phyloP scores from a whole-genome alignment of 2,329 filamentous ascomycete genomes.

The Sporothrix variecibatus region DNA sequence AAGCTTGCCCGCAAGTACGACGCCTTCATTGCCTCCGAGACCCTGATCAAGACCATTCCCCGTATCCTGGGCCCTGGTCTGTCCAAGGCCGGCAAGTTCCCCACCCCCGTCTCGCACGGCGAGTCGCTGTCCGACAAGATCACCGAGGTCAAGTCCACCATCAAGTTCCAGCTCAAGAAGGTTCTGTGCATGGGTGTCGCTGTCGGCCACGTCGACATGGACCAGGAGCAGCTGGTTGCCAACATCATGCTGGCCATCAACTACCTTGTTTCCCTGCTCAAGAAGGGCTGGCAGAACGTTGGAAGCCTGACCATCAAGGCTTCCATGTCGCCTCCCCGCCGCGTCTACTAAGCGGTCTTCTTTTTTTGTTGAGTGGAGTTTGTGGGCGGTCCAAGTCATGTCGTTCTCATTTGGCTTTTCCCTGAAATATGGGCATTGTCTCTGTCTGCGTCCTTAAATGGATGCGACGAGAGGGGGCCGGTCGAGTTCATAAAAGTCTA shows the following conservation, averaged over 20 bases:
- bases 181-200: slow-evolving; percentile 99
- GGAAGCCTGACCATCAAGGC: slow-evolving; percentile 99
- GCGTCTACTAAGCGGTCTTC: slow-evolving; percentile 73
- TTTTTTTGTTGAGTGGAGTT: background rate
- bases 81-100: slow-evolving; percentile 99
- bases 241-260: slow-evolving; percentile 99
- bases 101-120: slow-evolving; percentile 93
- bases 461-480: background rate
- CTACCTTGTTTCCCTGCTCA: slow-evolving; percentile 98
- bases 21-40: slow-evolving; percentile 95
- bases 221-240: slow-evolving; percentile 88
- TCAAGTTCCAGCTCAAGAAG: slow-evolving; percentile 99
- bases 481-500: background rate
- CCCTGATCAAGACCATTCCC: slow-evolving; percentile 99
- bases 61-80: slow-evolving; percentile 99
- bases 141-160: slow-evolving; percentile 99
- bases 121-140: slow-evolving; percentile 95
- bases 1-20: slow-evolving; percentile 99
- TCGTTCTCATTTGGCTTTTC: background rate
- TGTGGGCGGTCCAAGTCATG: background rate
- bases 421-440: background rate
- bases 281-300: slow-evolving; percentile 99
- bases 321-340: slow-evolving; percentile 98
- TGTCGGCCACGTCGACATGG: slow-evolving; percentile 98
- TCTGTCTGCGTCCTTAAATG: slow-evolving; percentile 17